Conservation (phyloP, 306 rosid species). For the Adenanthera pavonina region DNA sequence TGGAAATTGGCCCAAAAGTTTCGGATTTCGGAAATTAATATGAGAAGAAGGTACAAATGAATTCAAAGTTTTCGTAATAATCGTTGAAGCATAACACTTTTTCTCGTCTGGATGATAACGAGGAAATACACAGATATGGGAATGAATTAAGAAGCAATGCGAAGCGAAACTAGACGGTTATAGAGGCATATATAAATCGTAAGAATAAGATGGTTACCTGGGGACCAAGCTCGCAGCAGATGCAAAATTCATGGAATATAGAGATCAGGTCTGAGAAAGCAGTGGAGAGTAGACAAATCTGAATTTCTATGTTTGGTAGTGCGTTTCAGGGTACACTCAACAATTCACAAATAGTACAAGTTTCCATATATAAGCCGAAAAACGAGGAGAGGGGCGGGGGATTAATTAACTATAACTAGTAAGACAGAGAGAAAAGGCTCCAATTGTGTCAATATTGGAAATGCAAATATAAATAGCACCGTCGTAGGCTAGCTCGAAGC, state of each 20-base stretch:
- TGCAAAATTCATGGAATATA: conserved; percentile 30
- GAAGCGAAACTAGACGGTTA: neutral
- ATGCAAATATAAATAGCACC: neutral
- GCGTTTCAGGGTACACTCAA: neutral
- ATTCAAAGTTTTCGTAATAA: neutral
- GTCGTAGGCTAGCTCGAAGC: neutral
- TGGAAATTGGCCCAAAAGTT: neutral
- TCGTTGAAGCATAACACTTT: neutral
- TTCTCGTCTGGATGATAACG: neutral
- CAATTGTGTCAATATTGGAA: conserved; percentile 10
- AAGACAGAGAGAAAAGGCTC: neutral
- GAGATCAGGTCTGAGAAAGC: conserved; percentile 20
- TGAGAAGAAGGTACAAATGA: neutral
- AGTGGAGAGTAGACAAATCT: conserved; percentile 19
- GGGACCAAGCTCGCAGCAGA: neutral
- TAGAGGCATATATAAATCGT: neutral
- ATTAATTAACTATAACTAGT: neutral
- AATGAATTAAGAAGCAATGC: neutral
- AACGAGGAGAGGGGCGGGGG: neutral
- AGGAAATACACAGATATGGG: neutral
- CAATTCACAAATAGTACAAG: neutral
- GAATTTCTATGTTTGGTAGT: conserved; percentile 22
- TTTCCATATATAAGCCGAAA: neutral
- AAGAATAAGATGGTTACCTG: neutral
- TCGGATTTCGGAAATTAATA: neutral